Evolutionary conservation across 176 grass and related monocot species (phyloP).

Genomic region (Juncus effusus): DNA sequence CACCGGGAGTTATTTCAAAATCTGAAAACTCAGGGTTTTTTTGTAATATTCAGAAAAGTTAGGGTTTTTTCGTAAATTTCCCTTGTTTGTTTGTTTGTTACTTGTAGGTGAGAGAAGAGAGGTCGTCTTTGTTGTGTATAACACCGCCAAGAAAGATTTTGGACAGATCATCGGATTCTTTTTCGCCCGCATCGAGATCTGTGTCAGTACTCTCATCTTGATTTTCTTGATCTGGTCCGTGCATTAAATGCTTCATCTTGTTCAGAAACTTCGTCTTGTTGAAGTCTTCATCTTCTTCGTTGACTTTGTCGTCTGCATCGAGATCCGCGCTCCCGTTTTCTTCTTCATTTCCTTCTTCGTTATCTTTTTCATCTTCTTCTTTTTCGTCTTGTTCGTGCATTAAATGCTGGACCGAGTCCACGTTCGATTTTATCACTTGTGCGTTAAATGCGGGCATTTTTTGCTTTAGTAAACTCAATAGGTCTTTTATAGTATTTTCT

Average conservation of each 20-base stretch:
- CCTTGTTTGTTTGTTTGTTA: neutral
- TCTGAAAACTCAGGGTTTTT: too few relatives aligned
- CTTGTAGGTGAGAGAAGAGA: constrained; percentile 21
- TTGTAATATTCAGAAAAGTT: too few relatives aligned
- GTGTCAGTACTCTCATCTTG: constrained; percentile 45
- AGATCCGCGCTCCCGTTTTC: constrained; percentile 40
- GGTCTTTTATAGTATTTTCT: constrained; percentile 5
- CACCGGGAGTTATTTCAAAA: too few relatives aligned
- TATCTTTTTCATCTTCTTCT: constrained; percentile 28
- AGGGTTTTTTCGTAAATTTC: too few relatives aligned
- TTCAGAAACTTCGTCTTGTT: constrained; percentile 49
- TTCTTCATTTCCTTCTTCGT: constrained; percentile 39
- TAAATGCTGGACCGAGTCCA: constrained; percentile 20
- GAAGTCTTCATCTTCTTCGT: constrained; percentile 29
- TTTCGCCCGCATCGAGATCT: constrained; percentile 44
- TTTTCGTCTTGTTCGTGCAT: constrained; percentile 19
- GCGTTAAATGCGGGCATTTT: constrained; percentile 21
- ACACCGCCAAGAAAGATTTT: constrained; percentile 87
- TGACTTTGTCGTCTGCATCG: constrained; percentile 45
- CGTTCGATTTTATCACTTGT: constrained; percentile 17
- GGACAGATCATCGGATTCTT: constrained; percentile 31
- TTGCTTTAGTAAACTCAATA: constrained; percentile 18
- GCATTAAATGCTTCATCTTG: constrained; percentile 56
- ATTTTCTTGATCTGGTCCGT: constrained; percentile 37
- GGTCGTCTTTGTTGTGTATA: constrained; percentile 80